These are phyloP conservation scores for Hydrangea macrophylla DNA, from an alignment of 148 eudicot genomes.

Conservation along the genomic window DNA sequence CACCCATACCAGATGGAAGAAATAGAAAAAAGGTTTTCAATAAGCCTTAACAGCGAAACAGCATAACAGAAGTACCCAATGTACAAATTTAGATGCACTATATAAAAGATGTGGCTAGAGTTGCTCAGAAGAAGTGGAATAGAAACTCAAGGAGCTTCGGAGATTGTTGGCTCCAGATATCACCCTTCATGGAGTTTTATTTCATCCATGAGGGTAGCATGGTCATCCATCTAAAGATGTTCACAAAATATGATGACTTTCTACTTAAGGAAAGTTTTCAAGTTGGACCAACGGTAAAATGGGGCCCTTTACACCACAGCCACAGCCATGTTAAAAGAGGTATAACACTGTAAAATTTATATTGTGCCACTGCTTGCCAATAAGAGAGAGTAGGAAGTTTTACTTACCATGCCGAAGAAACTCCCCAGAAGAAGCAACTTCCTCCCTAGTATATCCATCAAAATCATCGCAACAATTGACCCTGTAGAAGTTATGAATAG, in stretches of 20 bases:
- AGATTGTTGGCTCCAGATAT: neutral
- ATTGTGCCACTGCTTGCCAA: neutral
- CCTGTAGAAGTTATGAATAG: slow-evolving; percentile 36
- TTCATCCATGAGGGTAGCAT: no score
- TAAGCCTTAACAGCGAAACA: neutral
- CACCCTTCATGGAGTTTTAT: neutral
- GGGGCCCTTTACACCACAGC: neutral
- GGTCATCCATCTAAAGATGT: neutral
- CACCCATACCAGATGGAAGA: neutral
- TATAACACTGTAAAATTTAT: neutral
- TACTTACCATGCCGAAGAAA: slow-evolving; percentile 74
- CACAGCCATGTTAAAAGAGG: neutral
- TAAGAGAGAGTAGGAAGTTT: neutral
- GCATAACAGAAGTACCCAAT: slow-evolving; percentile 58
- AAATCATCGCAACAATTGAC: slow-evolving; percentile 61
- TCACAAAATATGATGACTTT: neutral
- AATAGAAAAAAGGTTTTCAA: neutral
- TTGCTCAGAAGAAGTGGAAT: neutral
- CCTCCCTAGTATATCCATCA: slow-evolving; percentile 92
- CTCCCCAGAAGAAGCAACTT: slow-evolving; percentile 79
- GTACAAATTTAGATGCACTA: slow-evolving; percentile 1
- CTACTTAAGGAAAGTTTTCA: neutral
- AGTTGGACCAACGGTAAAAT: neutral
- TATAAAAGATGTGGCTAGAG: neutral
- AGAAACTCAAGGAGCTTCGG: neutral